phyloP scores from a whole-genome alignment of 352 stramenopile genomes.

The Phytophthora palmivora region DNA sequence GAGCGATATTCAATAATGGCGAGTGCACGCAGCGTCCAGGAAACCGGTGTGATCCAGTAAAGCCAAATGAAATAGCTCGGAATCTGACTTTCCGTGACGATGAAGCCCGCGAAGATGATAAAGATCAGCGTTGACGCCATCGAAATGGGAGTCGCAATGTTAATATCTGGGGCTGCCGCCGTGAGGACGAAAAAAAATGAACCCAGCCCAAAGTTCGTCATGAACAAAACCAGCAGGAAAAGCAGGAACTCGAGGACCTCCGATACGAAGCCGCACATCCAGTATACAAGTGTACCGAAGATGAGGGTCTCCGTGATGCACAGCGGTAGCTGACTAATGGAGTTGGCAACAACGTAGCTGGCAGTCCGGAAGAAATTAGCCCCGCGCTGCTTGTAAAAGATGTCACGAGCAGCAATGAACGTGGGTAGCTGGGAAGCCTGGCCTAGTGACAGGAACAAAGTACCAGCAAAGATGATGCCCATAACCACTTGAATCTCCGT shows the following conservation, averaged over 20 bases:
- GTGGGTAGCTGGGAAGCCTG: slow-evolving; percentile 28
- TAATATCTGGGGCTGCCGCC: slow-evolving; percentile 36
- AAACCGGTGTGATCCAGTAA: slow-evolving; percentile 67
- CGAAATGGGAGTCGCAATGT: slow-evolving; percentile 53
- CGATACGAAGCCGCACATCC: slow-evolving; percentile 65
- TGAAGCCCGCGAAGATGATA: slow-evolving; percentile 61
- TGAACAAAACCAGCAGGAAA: slow-evolving; percentile 47
- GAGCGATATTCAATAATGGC: slow-evolving; percentile 55
- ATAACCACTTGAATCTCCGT: slow-evolving; percentile 60
- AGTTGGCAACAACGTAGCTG: slow-evolving; percentile 63
- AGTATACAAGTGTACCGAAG: slow-evolving; percentile 82
- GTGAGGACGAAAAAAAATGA: slow-evolving; percentile 66
- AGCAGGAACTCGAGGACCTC: slow-evolving; percentile 42
- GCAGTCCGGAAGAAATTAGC: slow-evolving; percentile 48
- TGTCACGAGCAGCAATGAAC: slow-evolving; percentile 24
- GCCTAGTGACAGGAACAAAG: slow-evolving; percentile 52
- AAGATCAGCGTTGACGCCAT: slow-evolving; percentile 57
- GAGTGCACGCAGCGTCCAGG: slow-evolving; percentile 49
- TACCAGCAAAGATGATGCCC: slow-evolving; percentile 81
- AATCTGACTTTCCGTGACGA: slow-evolving; percentile 59
- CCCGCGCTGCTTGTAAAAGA: slow-evolving; percentile 30
- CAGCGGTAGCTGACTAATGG: slow-evolving; percentile 42
- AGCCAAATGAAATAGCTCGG: slow-evolving; percentile 66
- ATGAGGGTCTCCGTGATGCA: slow-evolving; percentile 60
- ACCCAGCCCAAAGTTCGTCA: slow-evolving; percentile 51